Evolutionary conservation across 768 basidiomycete genomes (phyloP).

Genomic region (Dacryopinax spathularia): DNA sequence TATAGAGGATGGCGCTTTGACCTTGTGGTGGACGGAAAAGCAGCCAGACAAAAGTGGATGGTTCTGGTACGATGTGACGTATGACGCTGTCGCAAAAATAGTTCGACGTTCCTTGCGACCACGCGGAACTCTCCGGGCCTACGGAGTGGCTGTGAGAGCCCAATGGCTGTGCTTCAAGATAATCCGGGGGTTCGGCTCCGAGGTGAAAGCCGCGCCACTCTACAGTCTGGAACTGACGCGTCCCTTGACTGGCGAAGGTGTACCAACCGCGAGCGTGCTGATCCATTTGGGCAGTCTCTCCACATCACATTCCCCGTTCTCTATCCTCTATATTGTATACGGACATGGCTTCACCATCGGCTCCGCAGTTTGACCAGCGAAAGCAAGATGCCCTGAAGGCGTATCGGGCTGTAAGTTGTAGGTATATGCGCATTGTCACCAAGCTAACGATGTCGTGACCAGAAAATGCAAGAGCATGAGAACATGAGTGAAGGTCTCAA

Average conservation of each 20-base stretch:
- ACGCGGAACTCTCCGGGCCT: too few species aligned
- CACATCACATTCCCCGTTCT: neutral
- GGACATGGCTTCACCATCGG: conserved; percentile 36
- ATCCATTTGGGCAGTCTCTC: neutral
- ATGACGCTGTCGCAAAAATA: too few species aligned
- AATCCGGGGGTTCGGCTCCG: too few species aligned
- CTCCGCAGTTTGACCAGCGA: conserved; percentile 52
- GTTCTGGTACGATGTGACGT: too few species aligned
- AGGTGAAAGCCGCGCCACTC: neutral
- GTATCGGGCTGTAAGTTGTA: conserved; percentile 50
- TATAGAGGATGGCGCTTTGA: too few species aligned
- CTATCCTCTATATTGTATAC: neutral
- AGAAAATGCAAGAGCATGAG: conserved; percentile 96
- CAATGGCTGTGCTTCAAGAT: too few species aligned
- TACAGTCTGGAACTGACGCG: neutral
- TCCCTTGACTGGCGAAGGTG: neutral
- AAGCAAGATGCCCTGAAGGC: conserved; percentile 57
- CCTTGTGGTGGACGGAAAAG: too few species aligned
- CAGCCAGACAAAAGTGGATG: too few species aligned
- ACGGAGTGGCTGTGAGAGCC: too few species aligned
- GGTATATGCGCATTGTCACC: neutral
- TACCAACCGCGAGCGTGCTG: neutral
- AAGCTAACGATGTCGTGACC: conserved; percentile 9
- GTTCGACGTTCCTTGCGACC: too few species aligned
- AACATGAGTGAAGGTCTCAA: conserved; percentile 73